Evolutionary conservation across 192 early-diverging fungal genomes (phyloP).

Genomic region (Gryganskiella cystojenkinii): DNA sequence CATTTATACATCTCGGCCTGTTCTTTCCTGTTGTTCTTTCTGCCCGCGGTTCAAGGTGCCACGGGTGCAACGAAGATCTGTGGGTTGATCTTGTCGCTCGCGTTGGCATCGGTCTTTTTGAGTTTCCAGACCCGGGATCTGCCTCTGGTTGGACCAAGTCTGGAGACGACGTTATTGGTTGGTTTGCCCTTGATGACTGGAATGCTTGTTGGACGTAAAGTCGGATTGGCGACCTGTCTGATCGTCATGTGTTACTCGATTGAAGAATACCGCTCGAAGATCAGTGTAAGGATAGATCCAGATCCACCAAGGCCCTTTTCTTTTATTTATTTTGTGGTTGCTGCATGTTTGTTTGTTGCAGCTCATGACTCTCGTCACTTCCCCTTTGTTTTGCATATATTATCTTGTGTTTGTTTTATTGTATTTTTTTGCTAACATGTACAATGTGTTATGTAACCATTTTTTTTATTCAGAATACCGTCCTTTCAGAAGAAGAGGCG

Average conservation of each 20-base stretch:
- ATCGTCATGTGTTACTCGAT: conserved; percentile 37
- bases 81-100: conserved; percentile 20
- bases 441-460: too few relatives aligned
- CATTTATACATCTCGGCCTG: conserved; percentile 19
- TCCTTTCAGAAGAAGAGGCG: conserved; percentile 36
- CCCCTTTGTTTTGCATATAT: too few relatives aligned
- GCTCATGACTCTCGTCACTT: too few relatives aligned
- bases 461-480: conserved; percentile 12
- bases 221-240: conserved; percentile 26
- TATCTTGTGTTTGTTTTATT: too few relatives aligned
- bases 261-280: conserved; percentile 36
- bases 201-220: conserved; percentile 44
- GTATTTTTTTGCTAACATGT: too few relatives aligned
- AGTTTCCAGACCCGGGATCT: conserved; percentile 29
- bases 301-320: too few relatives aligned
- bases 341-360: too few relatives aligned
- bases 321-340: neutral
- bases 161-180: conserved; percentile 35
- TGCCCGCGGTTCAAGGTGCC: conserved; percentile 43
- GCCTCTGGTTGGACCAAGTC: conserved; percentile 40
- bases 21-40: conserved; percentile 36
- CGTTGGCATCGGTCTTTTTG: conserved; percentile 15
- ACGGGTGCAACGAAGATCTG: conserved; percentile 42
- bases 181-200: conserved; percentile 29
- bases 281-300: conserved; percentile 8